phyloP scores from a whole-genome alignment of 2,329 filamentous ascomycete species.

The Davidsoniella australis region DNA sequence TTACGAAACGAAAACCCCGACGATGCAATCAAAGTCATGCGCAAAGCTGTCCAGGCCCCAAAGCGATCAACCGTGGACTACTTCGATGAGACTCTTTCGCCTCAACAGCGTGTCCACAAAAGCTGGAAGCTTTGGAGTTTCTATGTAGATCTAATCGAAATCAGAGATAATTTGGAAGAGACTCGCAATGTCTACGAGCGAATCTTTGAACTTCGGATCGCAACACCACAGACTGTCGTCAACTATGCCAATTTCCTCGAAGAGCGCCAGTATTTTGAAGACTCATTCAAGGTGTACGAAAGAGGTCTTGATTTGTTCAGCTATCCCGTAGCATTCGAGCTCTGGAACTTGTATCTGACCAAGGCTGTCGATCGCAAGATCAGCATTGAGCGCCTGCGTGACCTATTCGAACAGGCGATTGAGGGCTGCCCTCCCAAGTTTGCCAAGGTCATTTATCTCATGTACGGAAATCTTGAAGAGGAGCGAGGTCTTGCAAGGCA shows the following conservation, averaged over 20 bases:
- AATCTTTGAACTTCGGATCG: slow-evolving; percentile 95
- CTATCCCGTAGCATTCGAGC: slow-evolving; percentile 92
- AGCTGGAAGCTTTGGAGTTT: slow-evolving; percentile 99
- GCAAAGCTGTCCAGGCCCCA: slow-evolving; percentile 89
- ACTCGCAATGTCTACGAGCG: slow-evolving; percentile 89
- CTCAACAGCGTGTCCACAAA: slow-evolving; percentile 94
- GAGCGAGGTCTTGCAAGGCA: slow-evolving; percentile 86
- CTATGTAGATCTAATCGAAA: slow-evolving; percentile 94
- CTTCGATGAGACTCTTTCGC: slow-evolving; percentile 84
- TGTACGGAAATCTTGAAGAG: slow-evolving; percentile 96
- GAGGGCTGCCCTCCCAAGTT: slow-evolving; percentile 92
- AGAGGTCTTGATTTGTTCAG: slow-evolving; percentile 94
- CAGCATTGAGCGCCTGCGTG: slow-evolving; percentile 79
- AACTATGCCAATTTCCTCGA: slow-evolving; percentile 95
- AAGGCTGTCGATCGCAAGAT: slow-evolving; percentile 96
- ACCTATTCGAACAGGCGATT: slow-evolving; percentile 92
- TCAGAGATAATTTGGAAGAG: slow-evolving; percentile 77
- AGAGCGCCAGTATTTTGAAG: slow-evolving; percentile 88
- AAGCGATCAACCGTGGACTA: slow-evolving; percentile 98
- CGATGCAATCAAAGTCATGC: slow-evolving; percentile 86
- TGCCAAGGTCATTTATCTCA: slow-evolving; percentile 86
- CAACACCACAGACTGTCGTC: slow-evolving; percentile 93
- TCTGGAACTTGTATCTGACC: slow-evolving; percentile 96
- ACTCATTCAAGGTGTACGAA: slow-evolving; percentile 96
- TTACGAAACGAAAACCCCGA: slow-evolving; percentile 92